These are phyloP conservation scores for Diaporthe capsici DNA, from an alignment of 2,329 filamentous ascomycete genomes.

Conservation along the genomic window DNA sequence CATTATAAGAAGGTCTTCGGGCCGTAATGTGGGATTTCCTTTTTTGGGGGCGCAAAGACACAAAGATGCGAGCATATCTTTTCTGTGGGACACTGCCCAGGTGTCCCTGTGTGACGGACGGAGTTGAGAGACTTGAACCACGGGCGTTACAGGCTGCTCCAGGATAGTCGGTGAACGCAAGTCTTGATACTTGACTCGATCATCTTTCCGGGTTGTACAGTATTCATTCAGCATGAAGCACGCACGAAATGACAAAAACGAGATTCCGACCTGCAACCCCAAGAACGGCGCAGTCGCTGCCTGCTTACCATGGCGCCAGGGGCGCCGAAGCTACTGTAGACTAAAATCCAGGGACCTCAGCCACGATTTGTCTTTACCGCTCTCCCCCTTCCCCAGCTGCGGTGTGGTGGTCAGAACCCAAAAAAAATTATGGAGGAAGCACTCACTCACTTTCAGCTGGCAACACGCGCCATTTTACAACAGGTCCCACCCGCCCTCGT, in stretches of 20 bases:
- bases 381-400: not conserved
- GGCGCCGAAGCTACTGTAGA: not conserved
- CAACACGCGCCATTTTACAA: conserved; percentile 19
- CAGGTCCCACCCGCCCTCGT: conserved; percentile 17
- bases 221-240: conserved; percentile 8
- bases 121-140: not conserved
- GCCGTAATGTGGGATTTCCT: not conserved
- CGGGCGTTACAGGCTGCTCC: conserved; percentile 4
- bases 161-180: not conserved
- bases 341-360: conserved; percentile 5
- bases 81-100: not conserved
- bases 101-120: not conserved
- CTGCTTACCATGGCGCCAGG: not conserved
- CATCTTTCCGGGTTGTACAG: conserved; percentile 3
- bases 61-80: not conserved
- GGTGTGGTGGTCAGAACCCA: conserved; percentile 30
- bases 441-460: conserved; percentile 13
- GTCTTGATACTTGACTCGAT: conserved; percentile 25
- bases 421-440: not conserved
- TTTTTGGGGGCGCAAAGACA: not conserved
- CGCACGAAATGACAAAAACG: conserved; percentile 21
- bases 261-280: conserved; percentile 8
- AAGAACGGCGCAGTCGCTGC: not conserved
- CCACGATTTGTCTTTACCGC: conserved; percentile 21
- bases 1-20: conserved; percentile 59